These are phyloP conservation scores for Psilocybe azurescens DNA, from an alignment of 768 basidiomycete species.

Conservation along the genomic window DNA sequence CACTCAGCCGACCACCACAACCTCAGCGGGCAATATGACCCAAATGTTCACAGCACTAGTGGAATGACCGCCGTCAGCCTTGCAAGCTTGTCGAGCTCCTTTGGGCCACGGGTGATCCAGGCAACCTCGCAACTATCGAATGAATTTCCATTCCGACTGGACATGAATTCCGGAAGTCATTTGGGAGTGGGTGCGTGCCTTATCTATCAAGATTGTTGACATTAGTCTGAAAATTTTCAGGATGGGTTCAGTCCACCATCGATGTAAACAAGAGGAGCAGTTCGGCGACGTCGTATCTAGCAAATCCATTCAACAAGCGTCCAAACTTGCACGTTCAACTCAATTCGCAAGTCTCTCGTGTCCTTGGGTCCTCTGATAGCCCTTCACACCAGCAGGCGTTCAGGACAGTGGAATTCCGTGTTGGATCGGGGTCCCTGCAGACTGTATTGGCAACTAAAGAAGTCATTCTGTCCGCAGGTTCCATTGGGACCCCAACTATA, in stretches of 20 bases:
- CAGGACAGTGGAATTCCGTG: constrained; percentile 13
- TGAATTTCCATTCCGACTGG: constrained; percentile 40
- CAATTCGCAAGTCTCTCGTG: constrained; percentile 16
- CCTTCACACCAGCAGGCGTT: neutral
- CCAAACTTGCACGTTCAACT: constrained; percentile 24
- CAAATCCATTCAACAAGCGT: constrained; percentile 12
- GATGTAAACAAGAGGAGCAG: constrained; percentile 19
- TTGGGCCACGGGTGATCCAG: constrained; percentile 24
- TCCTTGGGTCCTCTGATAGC: constrained; percentile 5
- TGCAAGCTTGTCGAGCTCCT: constrained; percentile 11
- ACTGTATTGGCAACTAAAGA: constrained; percentile 23
- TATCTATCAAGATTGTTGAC: neutral
- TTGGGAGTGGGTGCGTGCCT: constrained; percentile 21
- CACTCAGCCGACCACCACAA: constrained; percentile 19
- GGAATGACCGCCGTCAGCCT: constrained; percentile 16
- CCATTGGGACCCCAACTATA: constrained; percentile 38
- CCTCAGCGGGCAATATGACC: constrained; percentile 22
- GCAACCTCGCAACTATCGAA: constrained; percentile 26
- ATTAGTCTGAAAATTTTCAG: constrained; percentile 1
- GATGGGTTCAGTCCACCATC: constrained; percentile 19
- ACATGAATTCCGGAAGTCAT: constrained; percentile 20
- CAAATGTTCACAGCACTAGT: constrained; percentile 21
- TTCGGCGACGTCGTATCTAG: constrained; percentile 22
- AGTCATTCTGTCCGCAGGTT: constrained; percentile 42
- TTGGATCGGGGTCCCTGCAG: neutral